Evolutionary conservation across 2,329 filamentous ascomycete species (phyloP).

Genomic region (Penicillium sp.): DNA sequence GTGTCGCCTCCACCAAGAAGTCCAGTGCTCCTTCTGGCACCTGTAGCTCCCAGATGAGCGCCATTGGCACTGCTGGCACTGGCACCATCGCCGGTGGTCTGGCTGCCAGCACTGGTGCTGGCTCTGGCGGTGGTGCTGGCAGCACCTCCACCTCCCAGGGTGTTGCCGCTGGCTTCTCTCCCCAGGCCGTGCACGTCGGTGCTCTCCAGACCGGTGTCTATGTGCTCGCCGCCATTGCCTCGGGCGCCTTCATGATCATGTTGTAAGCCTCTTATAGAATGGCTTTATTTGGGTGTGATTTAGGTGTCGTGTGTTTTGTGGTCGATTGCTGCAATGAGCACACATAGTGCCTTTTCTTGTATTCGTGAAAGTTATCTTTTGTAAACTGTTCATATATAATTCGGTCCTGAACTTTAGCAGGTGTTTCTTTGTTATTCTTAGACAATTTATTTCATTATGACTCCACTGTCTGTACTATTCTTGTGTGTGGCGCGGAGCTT

Average conservation of each 20-base stretch:
- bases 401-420: constrained; percentile 6
- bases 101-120: constrained; percentile 22
- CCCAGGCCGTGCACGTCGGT: constrained; percentile 37
- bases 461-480: no score
- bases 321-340: neutral
- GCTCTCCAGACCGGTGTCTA: constrained; percentile 41
- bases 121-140: constrained; percentile 18
- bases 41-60: constrained; percentile 20
- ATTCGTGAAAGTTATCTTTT: constrained; percentile 2
- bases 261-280: constrained; percentile 40
- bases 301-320: neutral
- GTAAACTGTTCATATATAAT: constrained; percentile 17
- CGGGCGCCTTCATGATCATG: constrained; percentile 45
- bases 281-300: neutral
- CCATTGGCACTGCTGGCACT: constrained; percentile 34
- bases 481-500: no score
- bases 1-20: constrained; percentile 36
- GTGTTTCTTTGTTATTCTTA: constrained; percentile 5
- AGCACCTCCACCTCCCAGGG: constrained; percentile 24
- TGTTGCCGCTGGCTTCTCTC: constrained; percentile 29
- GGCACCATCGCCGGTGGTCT: constrained; percentile 37
- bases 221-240: constrained; percentile 39
- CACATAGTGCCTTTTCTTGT: constrained; percentile 7
- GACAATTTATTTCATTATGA: constrained; percentile 1
- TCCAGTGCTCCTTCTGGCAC: constrained; percentile 20